These are phyloP conservation scores for Diaporthe helianthi DNA, from an alignment of 2,329 filamentous ascomycete genomes.

Conservation along the genomic window DNA sequence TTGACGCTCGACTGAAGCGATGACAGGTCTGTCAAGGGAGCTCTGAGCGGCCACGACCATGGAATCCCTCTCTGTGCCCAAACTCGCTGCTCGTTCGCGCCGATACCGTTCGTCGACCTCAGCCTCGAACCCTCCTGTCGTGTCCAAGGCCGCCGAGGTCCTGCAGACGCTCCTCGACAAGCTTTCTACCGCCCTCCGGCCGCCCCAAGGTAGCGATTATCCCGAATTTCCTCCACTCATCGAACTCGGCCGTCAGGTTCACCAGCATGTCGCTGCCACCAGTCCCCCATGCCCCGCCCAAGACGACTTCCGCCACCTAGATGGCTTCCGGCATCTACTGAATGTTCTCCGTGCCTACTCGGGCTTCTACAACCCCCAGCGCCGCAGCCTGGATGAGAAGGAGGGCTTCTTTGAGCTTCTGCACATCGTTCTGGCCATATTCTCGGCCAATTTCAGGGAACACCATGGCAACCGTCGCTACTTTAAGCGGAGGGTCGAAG, in stretches of 20 bases:
- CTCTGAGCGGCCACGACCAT: conserved; percentile 22
- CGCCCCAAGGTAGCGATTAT: conserved; percentile 50
- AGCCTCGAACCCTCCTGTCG: conserved; percentile 60
- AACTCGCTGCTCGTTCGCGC: conserved; percentile 60
- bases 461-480: conserved; percentile 89
- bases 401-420: conserved; percentile 72
- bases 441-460: conserved; percentile 76
- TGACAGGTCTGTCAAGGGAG: conserved; percentile 30
- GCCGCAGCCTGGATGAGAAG: conserved; percentile 68
- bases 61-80: conserved; percentile 39
- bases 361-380: conserved; percentile 76
- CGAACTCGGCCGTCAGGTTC: conserved; percentile 68
- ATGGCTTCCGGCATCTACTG: conserved; percentile 79
- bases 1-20: conserved; percentile 34
- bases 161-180: conserved; percentile 61
- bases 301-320: conserved; percentile 82
- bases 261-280: conserved; percentile 64
- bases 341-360: conserved; percentile 73
- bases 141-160: conserved; percentile 67
- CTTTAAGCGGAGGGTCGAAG: conserved; percentile 78
- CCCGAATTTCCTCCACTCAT: conserved; percentile 57
- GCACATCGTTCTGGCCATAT: conserved; percentile 73
- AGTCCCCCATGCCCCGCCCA: conserved; percentile 61
- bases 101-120: conserved; percentile 71
- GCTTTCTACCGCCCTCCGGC: conserved; percentile 46